Percentiles rank a stretch among this genome's conserved stretches.
These are phyloP conservation scores for Pichia insulana DNA, from an alignment of 805 yeast species.

Conservation along the genomic window DNA sequence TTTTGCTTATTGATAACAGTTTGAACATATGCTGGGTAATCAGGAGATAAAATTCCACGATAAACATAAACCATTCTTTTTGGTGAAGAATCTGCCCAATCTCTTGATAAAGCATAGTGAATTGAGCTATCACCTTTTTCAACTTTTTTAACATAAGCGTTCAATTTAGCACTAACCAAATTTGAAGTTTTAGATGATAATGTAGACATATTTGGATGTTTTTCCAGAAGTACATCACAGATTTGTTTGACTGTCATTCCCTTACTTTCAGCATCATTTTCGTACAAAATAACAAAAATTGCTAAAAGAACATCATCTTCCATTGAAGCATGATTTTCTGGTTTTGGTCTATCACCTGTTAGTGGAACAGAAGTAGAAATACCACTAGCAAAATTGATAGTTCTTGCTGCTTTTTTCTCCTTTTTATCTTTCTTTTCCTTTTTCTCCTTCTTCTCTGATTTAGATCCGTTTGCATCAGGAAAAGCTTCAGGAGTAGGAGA, in stretches of 20 bases:
- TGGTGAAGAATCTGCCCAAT: slow-evolving; percentile 88
- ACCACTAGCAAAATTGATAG: slow-evolving; percentile 55
- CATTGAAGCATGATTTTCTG: slow-evolving; percentile 52
- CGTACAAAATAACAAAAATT: slow-evolving; percentile 62
- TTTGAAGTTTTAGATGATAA: slow-evolving; percentile 74
- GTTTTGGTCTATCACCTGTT: slow-evolving; percentile 66
- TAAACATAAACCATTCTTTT: slow-evolving; percentile 84
- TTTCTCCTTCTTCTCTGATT: slow-evolving; percentile 14
- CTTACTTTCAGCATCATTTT: slow-evolving; percentile 54
- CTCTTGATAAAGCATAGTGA: slow-evolving; percentile 69
- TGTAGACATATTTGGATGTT: slow-evolving; percentile 79
- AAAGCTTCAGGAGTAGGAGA: slow-evolving; percentile 15
- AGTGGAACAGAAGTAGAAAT: slow-evolving; percentile 75
- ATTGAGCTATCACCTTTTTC: slow-evolving; percentile 74
- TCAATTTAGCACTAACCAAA: slow-evolving; percentile 71
- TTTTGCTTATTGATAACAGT: slow-evolving; percentile 47
- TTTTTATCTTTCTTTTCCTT: slow-evolving; percentile 22
- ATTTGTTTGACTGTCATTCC: slow-evolving; percentile 90
- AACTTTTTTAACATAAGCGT: slow-evolving; percentile 73
- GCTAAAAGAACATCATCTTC: slow-evolving; percentile 74
- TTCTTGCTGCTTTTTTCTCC: slow-evolving; percentile 26
- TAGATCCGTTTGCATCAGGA: slow-evolving; percentile 8
- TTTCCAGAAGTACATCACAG: slow-evolving; percentile 64
- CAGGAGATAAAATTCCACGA: slow-evolving; percentile 69
- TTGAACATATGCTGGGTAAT: slow-evolving; percentile 64